Percentiles rank a stretch among this genome's conserved stretches.
These are phyloP conservation scores for Aspergillus ibericus DNA, from an alignment of 2,329 filamentous ascomycete species.

Conservation along the genomic window DNA sequence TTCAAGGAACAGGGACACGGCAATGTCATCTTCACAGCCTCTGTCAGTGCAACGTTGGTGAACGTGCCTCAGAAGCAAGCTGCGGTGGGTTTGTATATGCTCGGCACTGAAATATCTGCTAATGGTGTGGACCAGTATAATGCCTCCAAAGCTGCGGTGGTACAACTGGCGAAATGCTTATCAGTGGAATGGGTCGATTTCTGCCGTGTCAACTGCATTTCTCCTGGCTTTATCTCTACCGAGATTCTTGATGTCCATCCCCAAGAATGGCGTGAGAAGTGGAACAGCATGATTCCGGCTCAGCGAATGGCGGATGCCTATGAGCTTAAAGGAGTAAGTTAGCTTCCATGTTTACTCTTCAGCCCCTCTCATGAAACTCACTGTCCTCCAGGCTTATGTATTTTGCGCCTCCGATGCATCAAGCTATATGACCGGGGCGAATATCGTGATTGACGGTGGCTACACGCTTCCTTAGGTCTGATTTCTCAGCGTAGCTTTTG, in stretches of 20 bases:
- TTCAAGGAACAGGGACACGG: conserved; percentile 39
- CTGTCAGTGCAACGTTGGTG: conserved; percentile 40
- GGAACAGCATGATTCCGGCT: conserved; percentile 43
- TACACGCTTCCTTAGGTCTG: conserved; percentile 38
- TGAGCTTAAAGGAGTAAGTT: conserved; percentile 40
- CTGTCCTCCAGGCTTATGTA: conserved; percentile 13
- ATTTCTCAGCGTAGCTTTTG: not conserved
- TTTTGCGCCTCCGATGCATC: conserved; percentile 49
- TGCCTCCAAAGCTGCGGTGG: conserved; percentile 37
- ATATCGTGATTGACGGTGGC: conserved; percentile 51
- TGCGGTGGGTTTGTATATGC: conserved; percentile 20
- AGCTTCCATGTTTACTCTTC: not conserved
- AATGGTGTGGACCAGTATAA: conserved; percentile 30
- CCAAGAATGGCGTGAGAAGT: conserved; percentile 33
- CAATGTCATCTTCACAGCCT: conserved; percentile 42
- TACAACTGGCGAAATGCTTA: conserved; percentile 42
- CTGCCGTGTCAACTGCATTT: conserved; percentile 42
- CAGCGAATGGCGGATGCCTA: conserved; percentile 38
- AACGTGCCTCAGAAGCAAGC: conserved; percentile 44
- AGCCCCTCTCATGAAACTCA: not conserved
- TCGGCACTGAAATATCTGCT: not conserved
- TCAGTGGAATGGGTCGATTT: conserved; percentile 43
- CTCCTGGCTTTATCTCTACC: conserved; percentile 43
- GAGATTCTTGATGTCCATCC: conserved; percentile 40
- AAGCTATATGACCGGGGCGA: conserved; percentile 51